Base-by-base conservation (phyloP, 148 eudicot species). In the Rhododendron mucronatum region DNA sequence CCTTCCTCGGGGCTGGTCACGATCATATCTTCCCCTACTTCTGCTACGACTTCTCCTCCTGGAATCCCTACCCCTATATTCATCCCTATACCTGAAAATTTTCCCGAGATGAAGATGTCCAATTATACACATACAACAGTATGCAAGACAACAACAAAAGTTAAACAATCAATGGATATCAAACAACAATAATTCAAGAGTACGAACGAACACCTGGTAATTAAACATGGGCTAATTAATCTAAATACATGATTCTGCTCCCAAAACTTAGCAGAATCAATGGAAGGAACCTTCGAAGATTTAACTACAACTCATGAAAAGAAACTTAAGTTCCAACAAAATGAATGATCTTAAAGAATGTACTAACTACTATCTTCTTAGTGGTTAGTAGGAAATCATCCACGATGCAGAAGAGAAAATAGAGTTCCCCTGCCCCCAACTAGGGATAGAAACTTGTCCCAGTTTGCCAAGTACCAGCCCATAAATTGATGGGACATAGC, bases 31-130 rank as follows among this genome's bases (percentile, higher is more conserved):
- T 65, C 87, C 93, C 85, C 90, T 87, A 86, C 98, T 94, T 91
- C 98, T 93, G 78, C 98, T 96, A 28, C 94, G 94, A 74, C 95
- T 91, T 87, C 93, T 91, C 88, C 92, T 91, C 89, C 94, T 91
- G 83, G 87, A 86, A 80, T 90, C 94, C 86, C 87, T 89, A 75
- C 83, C 88, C 61, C 89, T 91, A 73, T 91, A 85, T 41, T 92
- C 95, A 92, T 93, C 92, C 79, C 96, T 90, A 81, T 87, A 74
- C 90, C 96, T 91, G 86, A 82, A 85, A 81, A 4, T 51, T 67
- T 45, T 74, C 35, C 20, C 73, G 53, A 37, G 2, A 67, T 2
- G 18, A 59, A 61, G 73, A 6, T 16, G 9, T 7, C 59, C 44
- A 48, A 59, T 41, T 28, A 61, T 50, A 41, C 14, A 50, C 23